Conservation (phyloP, 2,329 filamentous ascomycete genomes). For the Bimuria novae-zelandiae region DNA sequence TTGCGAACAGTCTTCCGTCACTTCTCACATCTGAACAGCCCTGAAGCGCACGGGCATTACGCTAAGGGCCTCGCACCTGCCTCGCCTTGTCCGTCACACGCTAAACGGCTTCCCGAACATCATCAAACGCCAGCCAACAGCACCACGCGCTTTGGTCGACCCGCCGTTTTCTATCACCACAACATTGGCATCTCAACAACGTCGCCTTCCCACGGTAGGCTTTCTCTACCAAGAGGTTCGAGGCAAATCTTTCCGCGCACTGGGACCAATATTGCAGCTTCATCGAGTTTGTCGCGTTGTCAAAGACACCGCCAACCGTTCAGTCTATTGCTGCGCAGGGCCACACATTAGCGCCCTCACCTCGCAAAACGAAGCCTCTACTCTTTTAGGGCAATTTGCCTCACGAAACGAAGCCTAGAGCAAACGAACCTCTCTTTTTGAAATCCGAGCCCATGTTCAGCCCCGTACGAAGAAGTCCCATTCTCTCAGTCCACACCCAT, state of each 20-base stretch:
- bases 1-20: constrained; percentile 1
- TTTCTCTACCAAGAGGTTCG: background rate
- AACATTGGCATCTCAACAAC: background rate
- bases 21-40: constrained; percentile 1
- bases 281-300: background rate
- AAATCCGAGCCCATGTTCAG: constrained; percentile 22
- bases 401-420: background rate
- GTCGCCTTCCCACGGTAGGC: background rate
- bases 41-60: constrained; percentile 2
- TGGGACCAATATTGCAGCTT: background rate
- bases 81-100: background rate
- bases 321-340: background rate
- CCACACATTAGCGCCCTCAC: background rate
- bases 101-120: background rate
- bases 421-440: background rate
- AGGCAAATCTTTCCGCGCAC: background rate
- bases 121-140: background rate
- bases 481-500: constrained; percentile 23
- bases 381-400: too few relatives aligned
- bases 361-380: background rate
- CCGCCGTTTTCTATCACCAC: background rate
- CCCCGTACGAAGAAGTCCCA: constrained; percentile 5
- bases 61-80: background rate
- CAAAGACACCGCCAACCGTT: background rate
- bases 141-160: background rate